Evolutionary conservation across 345 rosid genomes (phyloP).

Genomic region (Citrus inodora): DNA sequence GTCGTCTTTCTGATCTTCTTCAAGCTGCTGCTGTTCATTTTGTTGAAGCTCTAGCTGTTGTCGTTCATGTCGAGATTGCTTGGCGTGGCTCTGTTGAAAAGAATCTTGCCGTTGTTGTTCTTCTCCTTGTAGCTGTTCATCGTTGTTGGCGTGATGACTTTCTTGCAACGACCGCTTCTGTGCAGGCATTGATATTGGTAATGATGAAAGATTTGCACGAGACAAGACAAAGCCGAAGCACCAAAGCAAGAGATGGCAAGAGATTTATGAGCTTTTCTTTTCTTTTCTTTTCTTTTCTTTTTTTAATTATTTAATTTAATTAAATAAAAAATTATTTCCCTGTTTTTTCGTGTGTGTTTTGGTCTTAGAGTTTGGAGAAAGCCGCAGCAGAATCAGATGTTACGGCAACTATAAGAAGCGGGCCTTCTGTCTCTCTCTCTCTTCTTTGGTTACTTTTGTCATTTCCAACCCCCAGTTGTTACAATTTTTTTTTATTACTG

Average conservation of each 20-base stretch:
- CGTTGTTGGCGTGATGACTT: constrained; percentile 32
- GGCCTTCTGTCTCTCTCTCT: constrained; percentile 10
- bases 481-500: too few species aligned
- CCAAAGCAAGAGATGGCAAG: not conserved
- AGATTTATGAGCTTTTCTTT: constrained; percentile 7
- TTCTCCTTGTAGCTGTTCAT: constrained; percentile 2
- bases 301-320: not conserved
- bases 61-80: constrained; percentile 30
- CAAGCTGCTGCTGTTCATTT: constrained; percentile 10
- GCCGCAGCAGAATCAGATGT: constrained; percentile 16
- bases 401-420: constrained; percentile 17
- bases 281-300: not conserved
- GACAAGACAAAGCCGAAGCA: not conserved
- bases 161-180: constrained; percentile 61
- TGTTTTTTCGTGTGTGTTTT: not conserved
- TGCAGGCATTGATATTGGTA: constrained; percentile 64
- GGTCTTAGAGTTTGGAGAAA: not conserved
- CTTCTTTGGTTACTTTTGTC: not conserved
- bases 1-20: constrained; percentile 14
- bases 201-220: constrained; percentile 5
- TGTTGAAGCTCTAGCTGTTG: constrained; percentile 1
- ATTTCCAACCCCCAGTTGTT: not conserved
- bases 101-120: not conserved
- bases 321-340: not conserved
- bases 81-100: constrained; percentile 19